Percentiles rank a stretch among this genome's conserved stretches.
Conservation (phyloP, 2,329 filamentous ascomycete genomes). For the Beauveria bassiana region DNA sequence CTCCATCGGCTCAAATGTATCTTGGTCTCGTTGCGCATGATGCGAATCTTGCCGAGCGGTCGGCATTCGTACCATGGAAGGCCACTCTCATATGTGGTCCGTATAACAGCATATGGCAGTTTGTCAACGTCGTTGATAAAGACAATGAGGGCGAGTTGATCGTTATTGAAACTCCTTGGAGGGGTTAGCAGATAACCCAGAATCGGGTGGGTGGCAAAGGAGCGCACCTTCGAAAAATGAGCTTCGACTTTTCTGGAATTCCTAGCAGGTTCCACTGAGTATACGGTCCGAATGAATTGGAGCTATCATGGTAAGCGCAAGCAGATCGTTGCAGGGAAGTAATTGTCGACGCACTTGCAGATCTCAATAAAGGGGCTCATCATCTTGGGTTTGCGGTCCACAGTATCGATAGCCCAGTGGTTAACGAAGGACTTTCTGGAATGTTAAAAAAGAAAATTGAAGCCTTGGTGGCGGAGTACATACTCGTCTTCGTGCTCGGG, state of each 20-base stretch:
- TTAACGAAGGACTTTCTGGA: not conserved
- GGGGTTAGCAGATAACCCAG: not conserved
- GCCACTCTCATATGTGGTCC: conserved; percentile 30
- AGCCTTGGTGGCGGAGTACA: not conserved
- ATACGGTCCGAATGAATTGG: conserved; percentile 38
- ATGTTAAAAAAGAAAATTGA: not conserved
- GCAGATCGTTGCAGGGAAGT: too few relatives aligned
- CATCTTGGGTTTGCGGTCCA: conserved; percentile 44
- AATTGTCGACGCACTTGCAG: conserved; percentile 25
- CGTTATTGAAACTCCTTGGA: conserved; percentile 45
- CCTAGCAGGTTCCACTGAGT: conserved; percentile 34
- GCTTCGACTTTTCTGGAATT: conserved; percentile 39
- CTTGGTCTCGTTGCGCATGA: conserved; percentile 2
- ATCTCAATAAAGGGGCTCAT: conserved; percentile 36
- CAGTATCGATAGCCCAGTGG: conserved; percentile 57
- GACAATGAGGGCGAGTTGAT: conserved; percentile 45
- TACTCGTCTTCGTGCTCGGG: not conserved
- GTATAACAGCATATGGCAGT: conserved; percentile 40
- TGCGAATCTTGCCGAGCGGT: conserved; percentile 29
- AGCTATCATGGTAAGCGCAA: conserved; percentile 25
- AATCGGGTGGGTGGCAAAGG: too few relatives aligned
- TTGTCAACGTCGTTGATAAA: conserved; percentile 38
- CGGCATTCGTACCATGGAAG: conserved; percentile 39
- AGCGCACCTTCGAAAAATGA: conserved; percentile 47
- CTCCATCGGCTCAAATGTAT: conserved; percentile 5